Percentiles rank a stretch among this genome's conserved stretches.
Evolutionary conservation across 805 yeast genomes (phyloP).

Genomic region (Pichia paraexigua): DNA sequence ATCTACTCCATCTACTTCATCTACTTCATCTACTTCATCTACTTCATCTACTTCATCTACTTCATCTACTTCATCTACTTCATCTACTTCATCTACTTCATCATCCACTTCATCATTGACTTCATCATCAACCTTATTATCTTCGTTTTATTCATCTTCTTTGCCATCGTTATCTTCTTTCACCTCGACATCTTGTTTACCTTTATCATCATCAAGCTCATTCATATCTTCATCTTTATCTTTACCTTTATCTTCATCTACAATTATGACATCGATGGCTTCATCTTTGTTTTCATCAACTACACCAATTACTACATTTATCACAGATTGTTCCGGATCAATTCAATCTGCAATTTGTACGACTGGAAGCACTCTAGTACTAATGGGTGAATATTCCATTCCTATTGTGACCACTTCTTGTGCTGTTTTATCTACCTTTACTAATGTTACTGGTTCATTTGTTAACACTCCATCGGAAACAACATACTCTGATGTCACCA

Average conservation of each 20-base stretch:
- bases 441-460: conserved; percentile 7
- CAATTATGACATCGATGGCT: background rate
- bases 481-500: background rate
- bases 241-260: background rate
- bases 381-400: background rate
- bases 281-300: background rate
- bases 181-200: no score
- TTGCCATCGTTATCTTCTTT: conserved; percentile 2
- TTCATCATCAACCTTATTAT: background rate
- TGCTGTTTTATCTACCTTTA: background rate
- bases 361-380: conserved; percentile 1
- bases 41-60: background rate
- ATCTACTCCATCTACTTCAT: conserved; percentile 1
- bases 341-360: conserved; percentile 1
- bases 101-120: background rate
- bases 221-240: background rate
- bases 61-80: background rate
- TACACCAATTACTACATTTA: background rate
- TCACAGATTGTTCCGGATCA: conserved; percentile 1
- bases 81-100: background rate
- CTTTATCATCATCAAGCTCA: conserved; percentile 3
- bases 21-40: background rate
- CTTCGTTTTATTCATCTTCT: no score
- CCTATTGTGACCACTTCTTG: conserved; percentile 8
- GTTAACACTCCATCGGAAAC: background rate